Conservation (phyloP, 768 basidiomycete genomes). For the Rhizopogon sp. region DNA sequence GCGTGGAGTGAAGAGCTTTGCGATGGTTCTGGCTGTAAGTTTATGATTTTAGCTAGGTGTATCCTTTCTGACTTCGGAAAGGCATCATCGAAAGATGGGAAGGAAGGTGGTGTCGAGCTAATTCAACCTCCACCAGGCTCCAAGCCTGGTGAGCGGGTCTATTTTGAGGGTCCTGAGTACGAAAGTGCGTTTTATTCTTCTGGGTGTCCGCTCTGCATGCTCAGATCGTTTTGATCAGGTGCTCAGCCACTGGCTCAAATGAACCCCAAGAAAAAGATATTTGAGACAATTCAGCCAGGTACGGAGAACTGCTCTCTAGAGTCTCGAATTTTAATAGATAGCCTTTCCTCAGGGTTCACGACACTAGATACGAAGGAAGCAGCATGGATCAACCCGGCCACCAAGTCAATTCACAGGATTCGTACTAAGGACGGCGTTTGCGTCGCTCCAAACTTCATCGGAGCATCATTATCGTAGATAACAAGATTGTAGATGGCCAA, state of each 20-base stretch:
- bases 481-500: not conserved
- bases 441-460: conserved; percentile 73
- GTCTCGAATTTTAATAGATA: conserved; percentile 1
- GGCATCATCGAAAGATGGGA: conserved; percentile 89
- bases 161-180: conserved; percentile 88
- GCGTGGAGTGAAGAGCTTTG: conserved; percentile 97
- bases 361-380: conserved; percentile 86
- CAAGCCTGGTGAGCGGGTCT: conserved; percentile 89
- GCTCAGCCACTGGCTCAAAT: conserved; percentile 73
- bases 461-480: conserved; percentile 85
- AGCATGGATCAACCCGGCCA: conserved; percentile 86
- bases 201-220: not conserved
- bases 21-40: conserved; percentile 89
- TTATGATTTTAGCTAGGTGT: not conserved
- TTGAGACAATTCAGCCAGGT: conserved; percentile 95
- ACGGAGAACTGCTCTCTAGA: conserved; percentile 7
- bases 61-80: conserved; percentile 23
- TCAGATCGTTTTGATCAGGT: conserved; percentile 30
- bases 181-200: conserved; percentile 49
- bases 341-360: conserved; percentile 57
- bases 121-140: conserved; percentile 82
- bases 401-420: conserved; percentile 77
- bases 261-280: conserved; percentile 99
- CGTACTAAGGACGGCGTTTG: conserved; percentile 84
- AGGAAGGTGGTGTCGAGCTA: conserved; percentile 86